Base-by-base conservation (phyloP, 352 stramenopile genomes). In the Pythium periplocum region DNA sequence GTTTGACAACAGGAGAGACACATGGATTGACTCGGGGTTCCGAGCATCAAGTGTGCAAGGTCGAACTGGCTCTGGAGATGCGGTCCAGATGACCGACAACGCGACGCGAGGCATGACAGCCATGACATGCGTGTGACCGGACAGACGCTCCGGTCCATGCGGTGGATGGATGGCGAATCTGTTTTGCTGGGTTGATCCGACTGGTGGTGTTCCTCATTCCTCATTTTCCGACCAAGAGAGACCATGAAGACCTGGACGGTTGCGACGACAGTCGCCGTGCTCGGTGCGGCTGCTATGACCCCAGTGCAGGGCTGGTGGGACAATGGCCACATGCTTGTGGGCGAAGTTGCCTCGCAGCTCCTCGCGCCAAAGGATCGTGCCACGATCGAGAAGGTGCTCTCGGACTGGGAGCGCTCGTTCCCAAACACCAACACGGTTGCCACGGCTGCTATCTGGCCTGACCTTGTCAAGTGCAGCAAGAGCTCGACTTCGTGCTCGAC, bases 261-360 rank as follows among this genome's bases (percentile, higher is more conserved):
- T 43, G 45, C 56, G 3, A 47, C 52, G 40, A 46, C 41, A 31
- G 59, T 48, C 8, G 37, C 48, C n/a, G n/a, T 61, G 17, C 52
- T 53, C 36, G 53, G 54, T 12, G 41, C 41, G 12, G 32, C 55
- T 31, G 45, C 49, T 4, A 37, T 67, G 26, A 37, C 51, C 6
- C 11, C 49, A 44, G 51, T 48, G 3, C 49, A 58, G 30, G 61
- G 50, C 6, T 74, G 62, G 62, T 74, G 66, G 66, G 66, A 74
- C 55, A 65, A 63, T 45, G 62, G 49, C 37, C 66, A 74, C 66
- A 71, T 71, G 66, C 53, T 69, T 41, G 62, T 69, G 30, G 53
- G 57, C 40, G 37, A 74, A 40, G 53, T 74, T 36, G 66, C 66
- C 26, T 48, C 66, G 33, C 62, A 71, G 53, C 45, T 59, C 30